These are phyloP conservation scores for Eucalyptus erythrocorys DNA, from an alignment of 345 rosid genomes.

Conservation along the genomic window DNA sequence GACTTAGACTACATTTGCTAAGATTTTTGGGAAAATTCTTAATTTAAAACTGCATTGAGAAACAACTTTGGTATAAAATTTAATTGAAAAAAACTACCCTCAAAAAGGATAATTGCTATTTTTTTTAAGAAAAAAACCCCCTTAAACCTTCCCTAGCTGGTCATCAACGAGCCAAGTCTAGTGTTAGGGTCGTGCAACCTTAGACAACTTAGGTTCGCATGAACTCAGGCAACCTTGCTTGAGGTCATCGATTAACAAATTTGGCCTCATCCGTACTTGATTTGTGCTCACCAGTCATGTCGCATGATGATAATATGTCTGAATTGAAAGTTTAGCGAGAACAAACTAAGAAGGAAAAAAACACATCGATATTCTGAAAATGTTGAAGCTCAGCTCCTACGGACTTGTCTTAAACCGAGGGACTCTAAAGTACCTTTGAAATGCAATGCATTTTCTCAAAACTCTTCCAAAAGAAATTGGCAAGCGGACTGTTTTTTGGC, in stretches of 20 bases:
- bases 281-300: accelerated
- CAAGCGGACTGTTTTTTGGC: background rate
- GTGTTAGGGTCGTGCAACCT: accelerated
- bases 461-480: background rate
- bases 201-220: no score
- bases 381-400: background rate
- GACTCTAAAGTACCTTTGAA: background rate
- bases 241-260: background rate
- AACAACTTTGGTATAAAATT: background rate
- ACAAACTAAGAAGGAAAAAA: background rate
- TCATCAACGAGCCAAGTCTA: accelerated
- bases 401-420: background rate
- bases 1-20: accelerated
- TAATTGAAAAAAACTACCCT: background rate
- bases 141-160: background rate
- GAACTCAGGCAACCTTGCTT: background rate
- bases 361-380: background rate
- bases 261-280: accelerated
- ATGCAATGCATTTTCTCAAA: background rate
- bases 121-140: background rate
- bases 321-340: no score
- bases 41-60: background rate
- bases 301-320: no score
- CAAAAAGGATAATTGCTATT: background rate
- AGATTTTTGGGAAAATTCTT: background rate